Evolutionary conservation across 176 grass and related monocot genomes (phyloP).

Genomic region (Eleusine coracana): DNA sequence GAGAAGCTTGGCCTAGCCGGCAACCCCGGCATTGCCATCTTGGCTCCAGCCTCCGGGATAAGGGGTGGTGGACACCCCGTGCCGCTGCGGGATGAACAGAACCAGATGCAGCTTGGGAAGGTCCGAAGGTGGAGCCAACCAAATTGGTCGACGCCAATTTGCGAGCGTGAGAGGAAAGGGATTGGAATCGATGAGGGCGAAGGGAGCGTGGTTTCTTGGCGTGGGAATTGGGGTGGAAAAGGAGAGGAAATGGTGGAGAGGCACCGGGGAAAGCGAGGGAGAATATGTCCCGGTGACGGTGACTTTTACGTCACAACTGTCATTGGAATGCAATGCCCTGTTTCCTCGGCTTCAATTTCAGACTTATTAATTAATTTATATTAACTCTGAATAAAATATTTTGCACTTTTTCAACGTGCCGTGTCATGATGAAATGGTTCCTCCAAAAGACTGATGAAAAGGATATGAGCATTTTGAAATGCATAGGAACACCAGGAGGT

Average conservation of each 20-base stretch:
- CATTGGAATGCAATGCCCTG: neutral
- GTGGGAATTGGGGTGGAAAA: constrained; percentile 5
- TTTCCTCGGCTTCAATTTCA: neutral
- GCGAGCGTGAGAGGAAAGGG: neutral
- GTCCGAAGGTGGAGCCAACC: neutral
- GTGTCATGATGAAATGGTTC: neutral
- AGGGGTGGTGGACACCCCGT: neutral
- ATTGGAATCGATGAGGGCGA: constrained; percentile 17
- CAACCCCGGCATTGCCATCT: constrained; percentile 48
- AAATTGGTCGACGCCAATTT: neutral
- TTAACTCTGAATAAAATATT: neutral
- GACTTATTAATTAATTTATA: neutral
- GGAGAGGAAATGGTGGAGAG: neutral
- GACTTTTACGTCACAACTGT: neutral
- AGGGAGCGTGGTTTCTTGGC: constrained; percentile 18
- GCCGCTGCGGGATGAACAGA: neutral
- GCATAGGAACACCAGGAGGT: neutral
- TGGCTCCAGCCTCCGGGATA: neutral
- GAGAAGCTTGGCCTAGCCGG: constrained; percentile 37
- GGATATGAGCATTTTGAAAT: neutral
- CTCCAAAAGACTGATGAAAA: neutral
- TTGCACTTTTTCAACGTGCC: neutral
- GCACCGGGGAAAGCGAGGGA: constrained; percentile 16
- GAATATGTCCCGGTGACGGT: neutral
- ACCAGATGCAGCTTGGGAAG: neutral